Conservation (phyloP, 441 rosid species). For the Erodium chrysanthum region DNA sequence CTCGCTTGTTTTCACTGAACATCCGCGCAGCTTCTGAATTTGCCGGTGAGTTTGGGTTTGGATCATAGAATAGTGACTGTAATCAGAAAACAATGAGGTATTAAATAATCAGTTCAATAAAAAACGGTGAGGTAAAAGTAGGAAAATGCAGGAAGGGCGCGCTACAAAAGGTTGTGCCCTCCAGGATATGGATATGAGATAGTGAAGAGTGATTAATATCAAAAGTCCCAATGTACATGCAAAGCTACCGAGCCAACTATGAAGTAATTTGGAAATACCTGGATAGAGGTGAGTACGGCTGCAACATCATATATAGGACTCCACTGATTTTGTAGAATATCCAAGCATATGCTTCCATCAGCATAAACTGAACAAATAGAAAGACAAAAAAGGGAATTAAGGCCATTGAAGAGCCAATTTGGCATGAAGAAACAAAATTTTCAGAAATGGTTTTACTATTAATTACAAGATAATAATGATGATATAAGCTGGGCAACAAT, state of each 20-base stretch:
- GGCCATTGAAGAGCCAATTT: not conserved
- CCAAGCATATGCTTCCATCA: slow-evolving; percentile 62
- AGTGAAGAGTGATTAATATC: no score
- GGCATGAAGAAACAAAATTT: not conserved
- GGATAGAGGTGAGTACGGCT: slow-evolving; percentile 57
- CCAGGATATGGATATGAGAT: no score
- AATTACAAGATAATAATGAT: not conserved
- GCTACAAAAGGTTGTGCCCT: no score
- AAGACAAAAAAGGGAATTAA: not conserved
- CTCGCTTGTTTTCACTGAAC: slow-evolving; percentile 42
- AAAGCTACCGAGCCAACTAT: not conserved
- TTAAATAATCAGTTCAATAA: not conserved
- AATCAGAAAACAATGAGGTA: not conserved
- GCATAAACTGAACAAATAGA: slow-evolving; percentile 37
- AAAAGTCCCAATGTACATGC: not conserved
- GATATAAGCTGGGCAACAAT: not conserved
- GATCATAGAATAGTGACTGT: slow-evolving; percentile 42
- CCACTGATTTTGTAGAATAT: slow-evolving; percentile 62
- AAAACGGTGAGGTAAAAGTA: not conserved
- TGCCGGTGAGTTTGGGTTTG: slow-evolving; percentile 46
- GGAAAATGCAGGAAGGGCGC: no score
- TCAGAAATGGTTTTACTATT: not conserved
- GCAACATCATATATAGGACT: slow-evolving; percentile 58
- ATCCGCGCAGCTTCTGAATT: slow-evolving; percentile 44
- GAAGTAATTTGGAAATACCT: slow-evolving; percentile 25